Percentiles rank a stretch among this genome's conserved stretches.
Conservation (phyloP, 768 basidiomycete species). For the Leucosporidium creatinivorum region DNA sequence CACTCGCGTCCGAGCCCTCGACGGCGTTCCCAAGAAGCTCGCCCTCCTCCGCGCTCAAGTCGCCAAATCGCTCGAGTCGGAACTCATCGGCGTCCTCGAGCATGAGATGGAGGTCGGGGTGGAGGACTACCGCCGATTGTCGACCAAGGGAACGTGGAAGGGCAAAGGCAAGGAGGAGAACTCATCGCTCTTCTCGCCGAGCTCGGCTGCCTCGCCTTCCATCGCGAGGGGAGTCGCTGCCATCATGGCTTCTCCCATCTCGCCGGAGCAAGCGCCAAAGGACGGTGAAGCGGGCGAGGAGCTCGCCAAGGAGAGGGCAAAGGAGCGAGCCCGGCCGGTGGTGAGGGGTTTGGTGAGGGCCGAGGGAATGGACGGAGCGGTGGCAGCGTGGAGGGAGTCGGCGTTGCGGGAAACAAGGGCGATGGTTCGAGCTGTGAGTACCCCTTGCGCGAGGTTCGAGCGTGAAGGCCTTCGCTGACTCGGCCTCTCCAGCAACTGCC, state of each 20-base stretch:
- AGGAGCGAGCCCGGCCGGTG: conserved; percentile 53
- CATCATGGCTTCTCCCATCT: not conserved
- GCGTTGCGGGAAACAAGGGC: conserved; percentile 46
- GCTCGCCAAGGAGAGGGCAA: conserved; percentile 25
- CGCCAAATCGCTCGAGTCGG: conserved; percentile 63
- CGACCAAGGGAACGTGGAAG: conserved; percentile 45
- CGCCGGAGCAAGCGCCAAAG: not conserved
- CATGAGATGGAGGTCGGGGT: conserved; percentile 54
- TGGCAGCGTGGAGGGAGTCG: conserved; percentile 40
- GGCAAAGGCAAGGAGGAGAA: conserved; percentile 30
- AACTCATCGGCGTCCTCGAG: conserved; percentile 64
- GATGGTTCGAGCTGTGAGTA: conserved; percentile 42
- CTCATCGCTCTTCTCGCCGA: not conserved
- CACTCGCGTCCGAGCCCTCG: conserved; percentile 62
- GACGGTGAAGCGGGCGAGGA: not conserved
- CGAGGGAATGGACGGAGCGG: conserved; percentile 38
- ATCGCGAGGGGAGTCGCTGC: not conserved
- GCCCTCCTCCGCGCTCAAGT: conserved; percentile 67
- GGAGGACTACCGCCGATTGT: conserved; percentile 62
- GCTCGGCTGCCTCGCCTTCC: no score
- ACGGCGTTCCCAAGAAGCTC: conserved; percentile 66
- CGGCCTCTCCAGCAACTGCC: conserved; percentile 16
- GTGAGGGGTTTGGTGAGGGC: conserved; percentile 64
- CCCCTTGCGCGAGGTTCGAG: conserved; percentile 35
- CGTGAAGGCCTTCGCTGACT: not conserved